A percentile compares a stretch with the other conserved stretches of the same genome.
These are phyloP conservation scores for Emergomyces africanus DNA, from an alignment of 2,329 filamentous ascomycete species.

Conservation along the genomic window DNA sequence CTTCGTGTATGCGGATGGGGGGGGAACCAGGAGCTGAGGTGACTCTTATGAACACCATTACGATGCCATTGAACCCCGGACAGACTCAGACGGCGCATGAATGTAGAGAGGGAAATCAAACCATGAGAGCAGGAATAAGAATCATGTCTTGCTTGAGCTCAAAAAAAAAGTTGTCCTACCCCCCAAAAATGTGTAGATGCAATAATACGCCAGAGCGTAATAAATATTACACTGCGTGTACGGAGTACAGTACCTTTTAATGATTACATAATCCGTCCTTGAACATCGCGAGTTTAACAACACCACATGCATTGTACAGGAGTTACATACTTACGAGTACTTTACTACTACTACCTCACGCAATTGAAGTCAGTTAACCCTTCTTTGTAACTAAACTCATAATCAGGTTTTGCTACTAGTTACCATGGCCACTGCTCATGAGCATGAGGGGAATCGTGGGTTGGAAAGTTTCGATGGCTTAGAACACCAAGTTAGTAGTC, in stretches of 20 bases:
- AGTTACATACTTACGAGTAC: too few relatives aligned
- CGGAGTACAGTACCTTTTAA: too few relatives aligned
- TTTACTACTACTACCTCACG: too few relatives aligned
- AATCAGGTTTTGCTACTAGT: neutral
- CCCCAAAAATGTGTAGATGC: conserved; percentile 7
- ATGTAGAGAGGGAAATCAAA: conserved; percentile 18
- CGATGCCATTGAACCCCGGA: conserved; percentile 33
- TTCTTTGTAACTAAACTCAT: neutral
- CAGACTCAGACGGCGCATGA: conserved; percentile 33
- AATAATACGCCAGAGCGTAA: neutral
- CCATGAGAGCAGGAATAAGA: conserved; percentile 16
- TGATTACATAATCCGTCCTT: too few relatives aligned
- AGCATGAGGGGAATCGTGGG: neutral
- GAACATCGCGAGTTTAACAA: too few relatives aligned
- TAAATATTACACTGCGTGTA: neutral
- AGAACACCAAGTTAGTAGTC: conserved; percentile 19
- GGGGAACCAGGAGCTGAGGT: conserved; percentile 15
- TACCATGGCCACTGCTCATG: neutral
- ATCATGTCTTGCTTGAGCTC: conserved; percentile 8
- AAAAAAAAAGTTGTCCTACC: conserved; percentile 1
- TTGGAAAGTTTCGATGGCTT: conserved; percentile 12
- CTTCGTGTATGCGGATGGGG: conserved; percentile 12
- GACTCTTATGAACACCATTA: conserved; percentile 25
- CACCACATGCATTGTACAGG: too few relatives aligned
- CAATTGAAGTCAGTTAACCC: neutral